phyloP scores from a whole-genome alignment of 352 stramenopile species.

The Pythium dissimile region DNA sequence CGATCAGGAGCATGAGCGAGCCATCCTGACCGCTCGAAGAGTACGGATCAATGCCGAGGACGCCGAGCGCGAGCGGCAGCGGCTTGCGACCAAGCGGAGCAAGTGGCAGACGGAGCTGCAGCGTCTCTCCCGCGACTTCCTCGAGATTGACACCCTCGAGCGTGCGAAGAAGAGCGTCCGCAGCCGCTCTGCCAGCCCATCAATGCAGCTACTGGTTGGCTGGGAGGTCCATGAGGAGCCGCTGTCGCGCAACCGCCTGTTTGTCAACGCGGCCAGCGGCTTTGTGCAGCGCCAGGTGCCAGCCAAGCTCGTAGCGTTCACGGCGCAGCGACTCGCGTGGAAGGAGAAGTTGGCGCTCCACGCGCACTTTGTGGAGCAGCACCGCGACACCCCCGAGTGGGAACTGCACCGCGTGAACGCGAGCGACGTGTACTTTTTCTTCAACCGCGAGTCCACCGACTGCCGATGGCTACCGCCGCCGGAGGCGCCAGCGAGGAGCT shows the following conservation, averaged over 20 bases:
- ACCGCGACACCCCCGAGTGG: constrained; percentile 46
- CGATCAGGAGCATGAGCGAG: constrained; percentile 28
- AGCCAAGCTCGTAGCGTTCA: constrained; percentile 29
- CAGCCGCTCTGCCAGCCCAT: background rate
- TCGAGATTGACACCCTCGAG: constrained; percentile 49
- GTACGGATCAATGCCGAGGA: constrained; percentile 30
- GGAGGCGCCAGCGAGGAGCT: constrained; percentile 29
- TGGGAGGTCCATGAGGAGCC: constrained; percentile 59
- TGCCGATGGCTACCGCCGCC: constrained; percentile 60
- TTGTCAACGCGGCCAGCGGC: constrained; percentile 52
- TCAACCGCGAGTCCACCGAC: constrained; percentile 41
- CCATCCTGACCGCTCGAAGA: constrained; percentile 27
- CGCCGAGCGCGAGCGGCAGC: constrained; percentile 28
- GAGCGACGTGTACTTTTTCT: constrained; percentile 72
- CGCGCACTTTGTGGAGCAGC: constrained; percentile 52
- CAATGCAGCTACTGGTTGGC: constrained; percentile 2
- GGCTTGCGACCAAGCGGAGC: constrained; percentile 26
- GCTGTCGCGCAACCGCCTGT: constrained; percentile 53
- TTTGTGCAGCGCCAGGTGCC: constrained; percentile 70
- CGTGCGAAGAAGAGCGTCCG: constrained; percentile 34
- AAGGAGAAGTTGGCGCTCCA: constrained; percentile 55
- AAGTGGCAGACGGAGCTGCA: constrained; percentile 47
- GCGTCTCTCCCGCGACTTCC: constrained; percentile 39
- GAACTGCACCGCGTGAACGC: constrained; percentile 56
- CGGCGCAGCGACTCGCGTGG: constrained; percentile 41